Evolutionary conservation across 192 early-diverging fungal genomes (phyloP).

Genomic region (Coemansia sp.): DNA sequence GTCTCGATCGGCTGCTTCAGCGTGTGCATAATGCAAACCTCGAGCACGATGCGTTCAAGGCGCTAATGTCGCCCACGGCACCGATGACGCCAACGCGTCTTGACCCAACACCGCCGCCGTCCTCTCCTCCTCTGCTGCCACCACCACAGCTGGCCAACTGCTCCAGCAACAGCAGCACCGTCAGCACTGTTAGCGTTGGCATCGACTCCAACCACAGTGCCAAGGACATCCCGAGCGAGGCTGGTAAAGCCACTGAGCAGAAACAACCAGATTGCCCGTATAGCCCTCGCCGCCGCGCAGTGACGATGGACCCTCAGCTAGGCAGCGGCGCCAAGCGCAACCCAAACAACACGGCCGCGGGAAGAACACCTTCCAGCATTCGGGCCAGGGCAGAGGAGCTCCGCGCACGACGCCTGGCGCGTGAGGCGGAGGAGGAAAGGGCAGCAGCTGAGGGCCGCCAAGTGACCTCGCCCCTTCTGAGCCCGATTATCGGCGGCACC

Average conservation of each 20-base stretch:
- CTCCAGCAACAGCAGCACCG: too few relatives aligned
- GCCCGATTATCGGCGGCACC: background rate
- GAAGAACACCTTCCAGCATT: conserved; percentile 2
- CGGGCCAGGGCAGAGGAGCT: conserved; percentile 19
- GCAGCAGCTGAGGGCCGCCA: background rate
- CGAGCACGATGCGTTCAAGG: conserved; percentile 16
- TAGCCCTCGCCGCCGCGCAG: conserved; percentile 24
- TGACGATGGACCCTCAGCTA: conserved; percentile 13
- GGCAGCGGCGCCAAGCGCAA: background rate
- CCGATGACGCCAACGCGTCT: conserved; percentile 32
- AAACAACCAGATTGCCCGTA: background rate
- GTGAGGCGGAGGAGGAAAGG: conserved; percentile 16
- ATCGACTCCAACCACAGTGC: background rate
- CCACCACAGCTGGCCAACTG: too few relatives aligned
- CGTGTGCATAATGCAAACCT: conserved; percentile 26
- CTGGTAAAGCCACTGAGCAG: background rate
- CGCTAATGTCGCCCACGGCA: conserved; percentile 9
- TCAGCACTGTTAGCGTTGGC: conserved; percentile 27
- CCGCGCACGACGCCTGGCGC: conserved; percentile 32
- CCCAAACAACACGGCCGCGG: background rate
- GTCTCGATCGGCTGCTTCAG: conserved; percentile 36
- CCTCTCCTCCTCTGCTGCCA: too few relatives aligned
- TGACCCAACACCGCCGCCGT: conserved; percentile 5
- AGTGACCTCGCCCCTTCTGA: background rate
- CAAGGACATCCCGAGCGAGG: background rate